These are phyloP conservation scores for Yamadazyma phyllophila DNA, from an alignment of 805 yeast species.

Conservation along the genomic window DNA sequence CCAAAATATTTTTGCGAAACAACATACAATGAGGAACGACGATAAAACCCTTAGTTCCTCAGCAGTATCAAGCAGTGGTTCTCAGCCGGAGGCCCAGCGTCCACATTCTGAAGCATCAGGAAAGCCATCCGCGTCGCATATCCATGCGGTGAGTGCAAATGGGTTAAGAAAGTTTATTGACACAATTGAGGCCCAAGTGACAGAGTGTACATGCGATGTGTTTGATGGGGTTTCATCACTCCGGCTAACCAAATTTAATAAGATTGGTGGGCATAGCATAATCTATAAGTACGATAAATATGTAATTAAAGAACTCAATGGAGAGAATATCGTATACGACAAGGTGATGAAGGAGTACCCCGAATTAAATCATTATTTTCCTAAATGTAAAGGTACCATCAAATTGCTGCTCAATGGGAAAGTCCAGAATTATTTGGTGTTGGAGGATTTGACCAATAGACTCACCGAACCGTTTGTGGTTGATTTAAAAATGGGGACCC, in stretches of 20 bases:
- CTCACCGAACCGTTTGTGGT: conserved; percentile 85
- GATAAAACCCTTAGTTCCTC: background rate
- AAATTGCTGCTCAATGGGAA: conserved; percentile 7
- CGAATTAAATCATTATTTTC: conserved; percentile 81
- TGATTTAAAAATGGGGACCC: conserved; percentile 96
- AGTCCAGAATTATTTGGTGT: conserved; percentile 73
- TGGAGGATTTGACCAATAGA: conserved; percentile 87
- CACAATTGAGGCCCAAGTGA: background rate
- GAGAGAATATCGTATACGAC: conserved; percentile 92
- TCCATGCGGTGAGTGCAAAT: background rate
- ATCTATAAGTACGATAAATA: conserved; percentile 92
- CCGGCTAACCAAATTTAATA: conserved; percentile 35
- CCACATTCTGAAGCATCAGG: background rate
- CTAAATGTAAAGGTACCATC: conserved; percentile 51
- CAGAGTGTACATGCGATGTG: background rate
- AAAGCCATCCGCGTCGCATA: background rate
- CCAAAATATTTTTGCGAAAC: conserved; percentile 3
- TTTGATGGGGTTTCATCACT: background rate
- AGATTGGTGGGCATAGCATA: conserved; percentile 98
- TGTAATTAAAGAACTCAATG: conserved; percentile 87
- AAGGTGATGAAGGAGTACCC: conserved; percentile 61
- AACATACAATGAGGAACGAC: conserved; percentile 4
- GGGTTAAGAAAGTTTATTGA: conserved; percentile 1
- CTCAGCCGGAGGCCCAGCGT: background rate
- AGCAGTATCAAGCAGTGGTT: background rate